A percentile compares a stretch with the other conserved stretches of the same genome.
phyloP scores from a whole-genome alignment of 768 basidiomycete genomes.

The Pleurotus platypus region DNA sequence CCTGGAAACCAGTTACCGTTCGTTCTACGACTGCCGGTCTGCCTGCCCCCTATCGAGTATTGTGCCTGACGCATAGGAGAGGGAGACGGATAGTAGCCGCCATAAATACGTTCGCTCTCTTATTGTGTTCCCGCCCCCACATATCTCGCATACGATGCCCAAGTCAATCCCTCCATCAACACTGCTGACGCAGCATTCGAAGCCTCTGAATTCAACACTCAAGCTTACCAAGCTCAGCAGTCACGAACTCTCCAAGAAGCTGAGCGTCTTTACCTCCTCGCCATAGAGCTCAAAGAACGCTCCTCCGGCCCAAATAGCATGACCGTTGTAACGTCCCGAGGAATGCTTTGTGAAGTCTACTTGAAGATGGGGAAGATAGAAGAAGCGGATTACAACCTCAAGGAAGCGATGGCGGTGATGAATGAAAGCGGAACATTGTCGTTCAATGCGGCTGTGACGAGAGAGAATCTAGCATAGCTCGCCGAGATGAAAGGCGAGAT shows the following conservation, averaged over 20 bases:
- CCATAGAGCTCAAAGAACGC: slow-evolving; percentile 23
- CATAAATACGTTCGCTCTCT: no score
- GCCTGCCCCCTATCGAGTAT: no score
- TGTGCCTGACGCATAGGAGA: no score
- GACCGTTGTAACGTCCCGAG: slow-evolving; percentile 24
- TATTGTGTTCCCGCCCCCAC: no score
- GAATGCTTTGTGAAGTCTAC: slow-evolving; percentile 31
- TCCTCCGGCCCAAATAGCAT: slow-evolving; percentile 16
- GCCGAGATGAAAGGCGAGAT: background rate
- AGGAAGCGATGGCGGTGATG: slow-evolving; percentile 25
- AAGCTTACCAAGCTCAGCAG: slow-evolving; percentile 4
- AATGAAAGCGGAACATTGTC: slow-evolving; percentile 12
- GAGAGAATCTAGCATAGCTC: background rate
- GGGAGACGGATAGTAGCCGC: no score
- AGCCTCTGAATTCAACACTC: background rate
- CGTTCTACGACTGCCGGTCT: no score
- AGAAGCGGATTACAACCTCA: slow-evolving; percentile 32
- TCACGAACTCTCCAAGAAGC: slow-evolving; percentile 15
- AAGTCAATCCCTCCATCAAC: background rate
- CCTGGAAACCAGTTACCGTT: no score
- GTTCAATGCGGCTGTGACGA: slow-evolving; percentile 9
- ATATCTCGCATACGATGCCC: no score
- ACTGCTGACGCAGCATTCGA: background rate
- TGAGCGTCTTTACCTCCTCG: slow-evolving; percentile 25
- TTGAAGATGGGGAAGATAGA: slow-evolving; percentile 27